Base-by-base conservation (phyloP, 169 alveolate genomes). In the Cyclospora cayetanensis region DNA sequence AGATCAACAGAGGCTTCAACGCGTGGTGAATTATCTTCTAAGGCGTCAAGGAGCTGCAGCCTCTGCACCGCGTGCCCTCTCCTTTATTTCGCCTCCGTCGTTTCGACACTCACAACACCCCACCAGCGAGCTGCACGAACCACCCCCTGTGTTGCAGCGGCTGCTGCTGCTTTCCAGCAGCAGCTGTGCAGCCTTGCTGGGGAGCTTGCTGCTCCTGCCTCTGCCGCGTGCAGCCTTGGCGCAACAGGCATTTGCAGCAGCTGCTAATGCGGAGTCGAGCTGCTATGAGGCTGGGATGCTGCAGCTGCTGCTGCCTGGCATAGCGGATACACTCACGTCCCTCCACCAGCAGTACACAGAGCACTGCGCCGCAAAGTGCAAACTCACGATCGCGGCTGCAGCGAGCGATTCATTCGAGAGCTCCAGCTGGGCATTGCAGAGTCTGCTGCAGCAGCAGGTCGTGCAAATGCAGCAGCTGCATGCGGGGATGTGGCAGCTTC, bases 221-320 rank as follows among this genome's bases (percentile, higher is more conserved):
- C 85, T 74, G 39, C 85, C 85, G 4, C 85, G 85, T 22, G 85
- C 20, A 15, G 85, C 85, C 65, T 63, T 74, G 85, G 65, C 37
- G 65, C 85, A 74, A 22, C 60, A 74, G 42, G 85, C 39, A 15
- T 55, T 35, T 3, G 63, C 60, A 37, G 85, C 85, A 39, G 1
- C 37, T n/a, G 85, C 34, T 22, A 25, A 55, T 37, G 85, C 80
- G 18, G 80, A 15, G 42, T 35, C 65, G 42, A 39, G 85, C 85
- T 41, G 27, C 37, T 74, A n/a, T 37, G 85, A 74, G 37, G 85
- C 63, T 2, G 4, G 65, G 20, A 7, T 74, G 85, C 85, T 74
- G 85, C 85, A 74, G 85, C 63, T 39, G 85, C 85, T 74, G 85
- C 85, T 74, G 65, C 85, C 60, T 2, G 85, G 85, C 2, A 20